Percentiles rank a stretch among this genome's conserved stretches.
These are phyloP conservation scores for Candida silvicultrix DNA, from an alignment of 805 yeast genomes.

Conservation along the genomic window DNA sequence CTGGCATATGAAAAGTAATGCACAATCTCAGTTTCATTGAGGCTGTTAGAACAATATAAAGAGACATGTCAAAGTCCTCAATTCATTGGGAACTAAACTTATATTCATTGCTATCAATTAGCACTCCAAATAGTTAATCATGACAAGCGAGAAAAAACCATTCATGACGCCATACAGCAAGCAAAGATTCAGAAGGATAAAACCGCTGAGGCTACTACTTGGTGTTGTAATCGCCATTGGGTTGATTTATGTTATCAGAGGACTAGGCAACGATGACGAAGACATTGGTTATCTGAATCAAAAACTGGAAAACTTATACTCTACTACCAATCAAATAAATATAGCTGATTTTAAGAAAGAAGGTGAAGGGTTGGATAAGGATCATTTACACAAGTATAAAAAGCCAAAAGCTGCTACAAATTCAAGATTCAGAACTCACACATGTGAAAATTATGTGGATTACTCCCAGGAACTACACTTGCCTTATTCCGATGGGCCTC, in stretches of 20 bases:
- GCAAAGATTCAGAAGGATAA: slow-evolving; percentile 1
- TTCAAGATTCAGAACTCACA: not conserved
- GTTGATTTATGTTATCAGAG: not conserved
- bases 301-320: not conserved
- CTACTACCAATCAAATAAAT: not conserved
- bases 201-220: not conserved
- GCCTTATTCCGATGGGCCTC: slow-evolving; percentile 53
- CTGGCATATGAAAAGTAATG: not conserved
- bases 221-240: slow-evolving; percentile 2
- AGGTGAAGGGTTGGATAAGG: slow-evolving; percentile 3
- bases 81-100: too few relatives aligned
- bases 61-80: too few relatives aligned
- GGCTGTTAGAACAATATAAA: too few relatives aligned
- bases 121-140: too few relatives aligned
- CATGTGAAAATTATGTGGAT: slow-evolving; percentile 58
- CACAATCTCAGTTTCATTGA: not conserved
- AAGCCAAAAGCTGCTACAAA: not conserved
- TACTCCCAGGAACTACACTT: slow-evolving; percentile 48
- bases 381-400: not conserved
- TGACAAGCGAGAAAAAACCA: not conserved
- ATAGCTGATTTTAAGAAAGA: not conserved
- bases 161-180: not conserved
- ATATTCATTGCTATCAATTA: too few relatives aligned
- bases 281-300: slow-evolving; percentile 1
- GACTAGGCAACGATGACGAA: slow-evolving; percentile 1